Conservation (phyloP, 2,329 filamentous ascomycete species). For the Zopfia rhizophila region DNA sequence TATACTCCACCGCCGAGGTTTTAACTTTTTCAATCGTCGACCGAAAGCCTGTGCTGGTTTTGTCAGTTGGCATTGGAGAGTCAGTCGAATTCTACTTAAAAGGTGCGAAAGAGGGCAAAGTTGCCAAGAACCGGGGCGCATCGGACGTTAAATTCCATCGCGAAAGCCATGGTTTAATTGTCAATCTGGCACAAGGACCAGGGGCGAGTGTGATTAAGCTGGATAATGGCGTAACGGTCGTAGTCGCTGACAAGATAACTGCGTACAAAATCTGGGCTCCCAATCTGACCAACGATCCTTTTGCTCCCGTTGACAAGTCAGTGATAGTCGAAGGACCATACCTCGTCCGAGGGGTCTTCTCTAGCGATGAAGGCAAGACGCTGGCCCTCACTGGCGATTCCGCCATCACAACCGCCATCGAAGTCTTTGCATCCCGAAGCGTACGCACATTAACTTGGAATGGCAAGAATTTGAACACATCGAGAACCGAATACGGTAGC, state of each 20-base stretch:
- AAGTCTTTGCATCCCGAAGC: conserved; percentile 47
- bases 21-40: conserved; percentile 56
- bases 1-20: conserved; percentile 65
- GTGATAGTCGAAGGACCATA: conserved; percentile 55
- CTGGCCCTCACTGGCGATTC: conserved; percentile 50
- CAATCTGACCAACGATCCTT: conserved; percentile 51
- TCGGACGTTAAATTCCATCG: conserved; percentile 56
- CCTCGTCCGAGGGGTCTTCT: conserved; percentile 49
- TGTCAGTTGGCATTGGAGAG: conserved; percentile 53
- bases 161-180: conserved; percentile 48
- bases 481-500: conserved; percentile 49
- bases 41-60: conserved; percentile 48
- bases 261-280: conserved; percentile 55
- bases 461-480: conserved; percentile 41
- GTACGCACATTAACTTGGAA: conserved; percentile 51
- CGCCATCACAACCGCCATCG: conserved; percentile 45
- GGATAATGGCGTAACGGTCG: conserved; percentile 48
- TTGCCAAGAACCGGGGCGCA: conserved; percentile 53
- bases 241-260: conserved; percentile 50
- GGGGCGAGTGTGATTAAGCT: conserved; percentile 49
- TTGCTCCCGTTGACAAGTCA: conserved; percentile 50
- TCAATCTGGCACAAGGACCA: conserved; percentile 42
- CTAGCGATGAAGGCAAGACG: conserved; percentile 27
- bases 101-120: conserved; percentile 47
- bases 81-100: conserved; percentile 54